Conservation (phyloP, 768 basidiomycete genomes). For the Collybia sordida region DNA sequence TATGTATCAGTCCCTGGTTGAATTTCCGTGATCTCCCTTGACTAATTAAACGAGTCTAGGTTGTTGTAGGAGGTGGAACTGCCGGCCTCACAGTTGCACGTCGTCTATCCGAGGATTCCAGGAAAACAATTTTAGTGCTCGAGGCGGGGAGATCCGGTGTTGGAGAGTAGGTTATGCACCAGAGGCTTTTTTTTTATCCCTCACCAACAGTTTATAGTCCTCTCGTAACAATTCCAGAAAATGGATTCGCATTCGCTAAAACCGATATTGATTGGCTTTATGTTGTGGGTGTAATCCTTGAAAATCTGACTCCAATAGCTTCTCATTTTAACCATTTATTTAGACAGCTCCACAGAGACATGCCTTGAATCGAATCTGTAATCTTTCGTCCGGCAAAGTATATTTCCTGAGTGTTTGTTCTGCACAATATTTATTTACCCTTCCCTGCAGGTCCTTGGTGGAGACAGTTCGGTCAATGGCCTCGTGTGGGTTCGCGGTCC, state of each 20-base stretch:
- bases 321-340: background rate
- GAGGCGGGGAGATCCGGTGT: constrained; percentile 30
- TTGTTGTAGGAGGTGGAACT: constrained; percentile 32
- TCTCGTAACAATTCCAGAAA: constrained; percentile 25
- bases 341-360: constrained; percentile 24
- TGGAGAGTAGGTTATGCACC: constrained; percentile 15
- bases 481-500: constrained; percentile 32
- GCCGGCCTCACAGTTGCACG: constrained; percentile 31
- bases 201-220: constrained; percentile 9
- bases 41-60: constrained; percentile 9
- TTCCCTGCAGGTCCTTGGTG: constrained; percentile 30
- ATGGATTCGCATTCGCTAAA: constrained; percentile 24
- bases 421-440: background rate
- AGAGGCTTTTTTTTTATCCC: background rate
- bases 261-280: constrained; percentile 28
- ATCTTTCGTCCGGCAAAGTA: constrained; percentile 28
- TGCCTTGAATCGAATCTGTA: constrained; percentile 20
- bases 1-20: constrained; percentile 11
- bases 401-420: background rate
- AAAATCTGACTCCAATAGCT: background rate
- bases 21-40: background rate
- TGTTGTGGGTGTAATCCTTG: constrained; percentile 11
- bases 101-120: constrained; percentile 24
- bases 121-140: constrained; percentile 25
- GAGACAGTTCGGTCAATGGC: constrained; percentile 34